These are phyloP conservation scores for Vairimorpha apis DNA, from an alignment of 371 early-diverging fungal species.

Conservation along the genomic window DNA sequence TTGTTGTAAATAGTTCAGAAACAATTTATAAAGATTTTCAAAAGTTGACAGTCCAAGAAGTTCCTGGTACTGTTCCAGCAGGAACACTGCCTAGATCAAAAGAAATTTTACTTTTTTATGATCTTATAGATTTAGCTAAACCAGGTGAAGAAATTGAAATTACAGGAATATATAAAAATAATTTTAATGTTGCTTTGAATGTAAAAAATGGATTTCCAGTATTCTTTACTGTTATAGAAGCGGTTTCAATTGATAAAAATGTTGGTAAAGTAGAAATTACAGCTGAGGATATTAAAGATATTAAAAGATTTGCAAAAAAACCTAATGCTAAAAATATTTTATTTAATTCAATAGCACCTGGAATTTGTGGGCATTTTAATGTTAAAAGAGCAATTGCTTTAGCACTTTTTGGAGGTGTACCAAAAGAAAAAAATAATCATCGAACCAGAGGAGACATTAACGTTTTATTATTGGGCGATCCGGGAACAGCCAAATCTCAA, in stretches of 20 bases:
- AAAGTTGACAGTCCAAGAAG: constrained; percentile 89
- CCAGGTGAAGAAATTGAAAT: constrained; percentile 97
- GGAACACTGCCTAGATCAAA: constrained; percentile 88
- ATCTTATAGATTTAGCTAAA: constrained; percentile 86
- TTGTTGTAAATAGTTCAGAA: constrained; percentile 67
- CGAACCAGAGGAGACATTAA: constrained; percentile 95
- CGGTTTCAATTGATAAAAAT: constrained; percentile 64
- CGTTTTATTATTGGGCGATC: constrained; percentile 93
- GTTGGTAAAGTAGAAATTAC: constrained; percentile 73
- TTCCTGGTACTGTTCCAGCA: constrained; percentile 88
- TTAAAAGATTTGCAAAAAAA: constrained; percentile 72
- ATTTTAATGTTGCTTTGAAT: constrained; percentile 78
- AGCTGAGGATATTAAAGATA: constrained; percentile 79
- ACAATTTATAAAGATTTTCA: constrained; percentile 96
- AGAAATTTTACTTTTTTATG: constrained; percentile 86
- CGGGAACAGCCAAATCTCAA: constrained; percentile 97
- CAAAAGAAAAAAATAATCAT: constrained; percentile 76
- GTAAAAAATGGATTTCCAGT: constrained; percentile 90
- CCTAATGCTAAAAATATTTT: constrained; percentile 74
- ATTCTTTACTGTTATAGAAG: constrained; percentile 87
- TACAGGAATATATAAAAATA: constrained; percentile 90
- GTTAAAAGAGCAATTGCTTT: constrained; percentile 88
- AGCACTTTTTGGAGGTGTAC: constrained; percentile 89
- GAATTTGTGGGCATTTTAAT: constrained; percentile 94
- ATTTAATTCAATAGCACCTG: constrained; percentile 88